phyloP scores from a whole-genome alignment of 768 basidiomycete genomes.

The Ramaria sp. region DNA sequence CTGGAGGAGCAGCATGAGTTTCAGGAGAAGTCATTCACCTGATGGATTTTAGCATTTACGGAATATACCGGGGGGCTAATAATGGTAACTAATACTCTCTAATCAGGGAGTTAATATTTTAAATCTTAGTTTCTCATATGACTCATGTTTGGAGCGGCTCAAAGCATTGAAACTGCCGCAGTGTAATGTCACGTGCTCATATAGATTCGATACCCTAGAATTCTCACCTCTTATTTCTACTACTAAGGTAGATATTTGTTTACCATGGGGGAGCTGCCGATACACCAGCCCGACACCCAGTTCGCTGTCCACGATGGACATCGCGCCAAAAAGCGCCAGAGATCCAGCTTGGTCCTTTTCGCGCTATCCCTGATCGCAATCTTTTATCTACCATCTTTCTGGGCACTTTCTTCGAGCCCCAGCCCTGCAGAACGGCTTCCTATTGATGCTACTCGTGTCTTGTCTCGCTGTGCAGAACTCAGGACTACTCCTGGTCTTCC shows the following conservation, averaged over 20 bases:
- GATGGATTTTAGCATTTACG: no score
- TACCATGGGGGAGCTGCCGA: neutral
- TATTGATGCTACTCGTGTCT: conserved; percentile 1
- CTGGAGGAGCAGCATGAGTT: no score
- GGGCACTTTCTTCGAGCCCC: neutral
- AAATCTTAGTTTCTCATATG: no score
- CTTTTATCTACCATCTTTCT: neutral
- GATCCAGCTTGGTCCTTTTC: neutral
- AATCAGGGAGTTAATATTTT: no score
- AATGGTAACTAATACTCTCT: no score
- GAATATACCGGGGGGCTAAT: no score
- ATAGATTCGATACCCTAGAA: no score
- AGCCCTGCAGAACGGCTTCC: neutral
- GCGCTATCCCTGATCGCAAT: neutral
- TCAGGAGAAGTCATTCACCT: no score
- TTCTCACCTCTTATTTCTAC: neutral
- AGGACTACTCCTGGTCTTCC: conserved; percentile 13
- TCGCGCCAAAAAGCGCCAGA: neutral
- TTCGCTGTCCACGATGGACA: neutral
- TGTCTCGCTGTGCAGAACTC: conserved; percentile 12
- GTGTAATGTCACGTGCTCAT: no score
- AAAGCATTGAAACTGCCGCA: no score
- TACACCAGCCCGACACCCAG: neutral
- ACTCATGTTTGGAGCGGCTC: no score
- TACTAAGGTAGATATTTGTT: neutral